phyloP scores from a whole-genome alignment of 768 basidiomycete species.

The Tricholoma saponaceum region DNA sequence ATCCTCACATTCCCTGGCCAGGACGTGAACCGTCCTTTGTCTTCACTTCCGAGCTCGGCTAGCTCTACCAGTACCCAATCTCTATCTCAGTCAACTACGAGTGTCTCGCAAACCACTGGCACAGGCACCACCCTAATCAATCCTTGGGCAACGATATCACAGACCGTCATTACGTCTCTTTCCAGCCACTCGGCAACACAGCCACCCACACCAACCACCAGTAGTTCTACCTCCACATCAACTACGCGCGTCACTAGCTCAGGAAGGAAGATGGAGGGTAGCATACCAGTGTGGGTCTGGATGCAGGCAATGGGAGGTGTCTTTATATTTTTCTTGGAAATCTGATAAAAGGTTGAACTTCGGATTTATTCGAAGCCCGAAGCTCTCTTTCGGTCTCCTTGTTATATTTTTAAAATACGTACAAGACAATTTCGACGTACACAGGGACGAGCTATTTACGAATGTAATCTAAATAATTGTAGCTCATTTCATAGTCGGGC shows the following conservation, averaged over 20 bases:
- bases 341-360: too few species aligned
- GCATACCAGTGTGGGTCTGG: background rate
- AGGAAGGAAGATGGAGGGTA: background rate
- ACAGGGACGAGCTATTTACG: too few species aligned
- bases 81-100: background rate
- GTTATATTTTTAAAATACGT: too few species aligned
- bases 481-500: slow-evolving; percentile 24
- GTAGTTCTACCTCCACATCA: background rate
- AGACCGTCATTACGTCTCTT: background rate
- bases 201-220: background rate
- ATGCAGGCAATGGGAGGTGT: background rate
- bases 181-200: background rate
- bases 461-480: too few species aligned
- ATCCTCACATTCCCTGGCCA: slow-evolving; percentile 23
- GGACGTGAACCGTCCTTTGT: background rate
- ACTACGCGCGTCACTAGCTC: background rate
- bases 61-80: background rate
- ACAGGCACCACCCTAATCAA: background rate
- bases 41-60: background rate
- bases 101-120: background rate
- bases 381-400: background rate
- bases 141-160: background rate
- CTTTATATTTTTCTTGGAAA: background rate
- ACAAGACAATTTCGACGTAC: background rate
- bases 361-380: too few species aligned